phyloP scores from a whole-genome alignment of 495 filamentous ascomycete genomes.

The Annulohypoxylon bovei region DNA sequence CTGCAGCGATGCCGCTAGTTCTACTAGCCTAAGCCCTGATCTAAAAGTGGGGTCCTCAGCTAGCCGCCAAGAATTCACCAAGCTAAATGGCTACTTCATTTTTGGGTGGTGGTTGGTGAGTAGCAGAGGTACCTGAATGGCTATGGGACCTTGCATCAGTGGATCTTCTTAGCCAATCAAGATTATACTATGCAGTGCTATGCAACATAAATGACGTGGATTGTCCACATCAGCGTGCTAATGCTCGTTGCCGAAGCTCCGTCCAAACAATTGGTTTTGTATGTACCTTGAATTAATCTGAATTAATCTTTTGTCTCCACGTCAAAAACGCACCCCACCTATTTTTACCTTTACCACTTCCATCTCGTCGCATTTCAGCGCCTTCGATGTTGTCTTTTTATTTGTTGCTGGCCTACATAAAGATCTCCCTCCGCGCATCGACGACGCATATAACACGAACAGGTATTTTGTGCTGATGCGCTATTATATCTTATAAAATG shows the following conservation, averaged over 20 bases:
- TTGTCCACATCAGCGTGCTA: slow-evolving; percentile 20
- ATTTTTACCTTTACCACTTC: background rate
- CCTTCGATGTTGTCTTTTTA: background rate
- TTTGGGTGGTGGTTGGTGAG: slow-evolving; percentile 25
- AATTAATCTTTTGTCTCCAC: slow-evolving; percentile 1
- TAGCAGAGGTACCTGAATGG: slow-evolving; percentile 4
- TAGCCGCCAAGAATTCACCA: slow-evolving; percentile 29
- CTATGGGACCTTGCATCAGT: slow-evolving; percentile 27
- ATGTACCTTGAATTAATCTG: background rate
- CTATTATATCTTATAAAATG: background rate
- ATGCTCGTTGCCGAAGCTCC: slow-evolving; percentile 21
- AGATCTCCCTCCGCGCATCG: slow-evolving; percentile 9
- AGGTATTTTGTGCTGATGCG: background rate
- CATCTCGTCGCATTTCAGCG: background rate
- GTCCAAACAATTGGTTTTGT: slow-evolving; percentile 1
- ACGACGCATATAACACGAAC: background rate
- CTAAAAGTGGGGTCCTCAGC: slow-evolving; percentile 9
- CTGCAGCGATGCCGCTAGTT: slow-evolving; percentile 37
- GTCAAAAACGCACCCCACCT: slow-evolving; percentile 9
- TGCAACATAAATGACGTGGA: slow-evolving; percentile 32
- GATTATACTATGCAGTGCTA: background rate
- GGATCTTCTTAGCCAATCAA: slow-evolving; percentile 18
- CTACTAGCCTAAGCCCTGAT: slow-evolving; percentile 9
- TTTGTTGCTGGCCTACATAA: background rate
- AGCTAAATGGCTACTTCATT: slow-evolving; percentile 20